phyloP scores from a whole-genome alignment of 768 basidiomycete species.

The Auricularia cornea region DNA sequence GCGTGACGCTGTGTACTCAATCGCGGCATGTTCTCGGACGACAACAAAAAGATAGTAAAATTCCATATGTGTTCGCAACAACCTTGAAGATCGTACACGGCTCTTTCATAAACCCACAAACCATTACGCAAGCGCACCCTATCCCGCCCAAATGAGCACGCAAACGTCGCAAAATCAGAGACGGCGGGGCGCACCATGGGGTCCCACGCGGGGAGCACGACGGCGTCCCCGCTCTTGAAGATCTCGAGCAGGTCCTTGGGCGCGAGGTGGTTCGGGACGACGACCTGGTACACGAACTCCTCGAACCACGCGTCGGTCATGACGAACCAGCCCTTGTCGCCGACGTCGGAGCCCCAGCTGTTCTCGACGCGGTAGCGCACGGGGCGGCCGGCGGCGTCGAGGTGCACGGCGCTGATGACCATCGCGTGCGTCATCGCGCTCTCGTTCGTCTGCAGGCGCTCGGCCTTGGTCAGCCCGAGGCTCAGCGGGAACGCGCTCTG shows the following conservation, averaged over 20 bases:
- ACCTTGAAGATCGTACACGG: too few species aligned
- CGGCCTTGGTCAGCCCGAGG: conserved; percentile 73
- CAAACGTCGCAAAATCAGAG: not conserved
- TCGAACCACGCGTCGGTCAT: conserved; percentile 93
- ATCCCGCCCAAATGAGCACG: not conserved
- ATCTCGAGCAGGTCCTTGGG: conserved; percentile 76
- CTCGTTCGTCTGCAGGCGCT: conserved; percentile 75
- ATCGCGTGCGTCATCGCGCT: conserved; percentile 93
- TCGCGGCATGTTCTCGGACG: too few species aligned
- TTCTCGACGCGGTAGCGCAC: conserved; percentile 97
- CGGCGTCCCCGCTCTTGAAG: conserved; percentile 55
- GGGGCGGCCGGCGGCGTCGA: conserved; percentile 65
- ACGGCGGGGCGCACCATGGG: conserved; percentile 68
- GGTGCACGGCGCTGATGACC: conserved; percentile 89
- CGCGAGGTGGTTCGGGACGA: conserved; percentile 72
- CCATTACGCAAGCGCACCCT: not conserved
- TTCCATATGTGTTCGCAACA: too few species aligned
- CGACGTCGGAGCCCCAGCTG: conserved; percentile 74
- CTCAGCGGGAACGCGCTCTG: conserved; percentile 78
- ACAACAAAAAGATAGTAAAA: too few species aligned
- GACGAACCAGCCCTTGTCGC: conserved; percentile 83
- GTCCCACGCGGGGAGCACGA: conserved; percentile 85
- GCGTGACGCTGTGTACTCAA: too few species aligned
- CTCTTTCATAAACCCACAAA: too few species aligned
- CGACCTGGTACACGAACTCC: conserved; percentile 89